These are phyloP conservation scores for Climacium dendroides DNA, from an alignment of 225 moss, liverwort and hornwort genomes.

Conservation along the genomic window DNA sequence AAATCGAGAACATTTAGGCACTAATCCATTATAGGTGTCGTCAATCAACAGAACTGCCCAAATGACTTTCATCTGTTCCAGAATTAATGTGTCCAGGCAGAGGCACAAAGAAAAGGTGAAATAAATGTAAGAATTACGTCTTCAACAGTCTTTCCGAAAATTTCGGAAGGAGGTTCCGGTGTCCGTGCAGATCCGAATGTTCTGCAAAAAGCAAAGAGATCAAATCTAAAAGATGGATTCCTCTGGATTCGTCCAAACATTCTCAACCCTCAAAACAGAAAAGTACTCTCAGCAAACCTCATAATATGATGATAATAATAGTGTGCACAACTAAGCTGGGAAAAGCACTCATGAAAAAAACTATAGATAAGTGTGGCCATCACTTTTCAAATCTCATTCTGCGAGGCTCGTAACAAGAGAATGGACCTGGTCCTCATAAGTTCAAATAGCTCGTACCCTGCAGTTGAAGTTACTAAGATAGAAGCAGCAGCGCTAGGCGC, in stretches of 20 bases:
- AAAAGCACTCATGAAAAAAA: not conserved
- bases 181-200: constrained; percentile 26
- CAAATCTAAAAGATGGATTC: not conserved
- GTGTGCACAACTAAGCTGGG: not conserved
- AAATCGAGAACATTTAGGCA: not conserved
- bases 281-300: not conserved
- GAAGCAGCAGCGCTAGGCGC: constrained; percentile 11
- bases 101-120: not conserved
- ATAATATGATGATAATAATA: not conserved
- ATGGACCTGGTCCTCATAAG: not conserved
- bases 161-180: constrained; percentile 85
- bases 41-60: not conserved
- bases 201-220: constrained; percentile 1
- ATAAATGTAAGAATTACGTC: constrained; percentile 21
- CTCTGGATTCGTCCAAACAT: not conserved
- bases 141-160: constrained; percentile 78
- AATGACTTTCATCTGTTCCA: not conserved
- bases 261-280: not conserved
- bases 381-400: not conserved
- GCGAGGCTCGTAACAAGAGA: not conserved
- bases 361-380: not conserved
- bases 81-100: not conserved
- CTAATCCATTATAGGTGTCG: not conserved
- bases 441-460: constrained; percentile 1
- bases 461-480: constrained; percentile 7